Evolutionary conservation across 805 yeast genomes (phyloP).

Genomic region (Clavispora santaluciae): DNA sequence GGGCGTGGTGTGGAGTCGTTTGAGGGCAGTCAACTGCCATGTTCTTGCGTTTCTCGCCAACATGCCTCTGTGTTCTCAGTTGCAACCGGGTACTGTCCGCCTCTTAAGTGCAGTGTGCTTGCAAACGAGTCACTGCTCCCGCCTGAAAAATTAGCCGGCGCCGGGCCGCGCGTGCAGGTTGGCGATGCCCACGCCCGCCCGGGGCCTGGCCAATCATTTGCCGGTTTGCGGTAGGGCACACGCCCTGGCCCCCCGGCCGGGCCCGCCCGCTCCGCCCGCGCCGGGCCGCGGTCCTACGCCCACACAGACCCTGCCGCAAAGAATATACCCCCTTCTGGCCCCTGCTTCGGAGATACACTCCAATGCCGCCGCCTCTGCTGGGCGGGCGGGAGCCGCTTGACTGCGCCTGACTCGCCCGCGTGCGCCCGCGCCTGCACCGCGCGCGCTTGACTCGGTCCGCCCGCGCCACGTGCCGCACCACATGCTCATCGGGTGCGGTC

Average conservation of each 20-base stretch:
- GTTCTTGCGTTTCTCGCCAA: constrained; percentile 2
- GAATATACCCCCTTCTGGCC: no score
- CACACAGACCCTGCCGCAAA: no score
- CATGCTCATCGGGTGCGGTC: no score
- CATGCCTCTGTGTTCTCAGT: background rate
- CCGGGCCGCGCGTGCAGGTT: background rate
- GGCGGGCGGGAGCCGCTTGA: background rate
- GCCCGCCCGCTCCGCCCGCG: background rate
- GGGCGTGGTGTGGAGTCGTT: constrained; percentile 4
- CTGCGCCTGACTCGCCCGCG: background rate
- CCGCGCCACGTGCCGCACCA: no score
- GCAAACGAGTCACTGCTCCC: background rate
- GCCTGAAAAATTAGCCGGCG: constrained; percentile 1
- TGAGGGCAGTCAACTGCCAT: background rate
- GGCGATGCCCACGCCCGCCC: background rate
- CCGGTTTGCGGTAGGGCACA: background rate
- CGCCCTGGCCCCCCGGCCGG: background rate
- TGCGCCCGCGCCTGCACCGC: background rate
- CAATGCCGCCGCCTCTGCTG: no score
- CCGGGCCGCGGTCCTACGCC: background rate
- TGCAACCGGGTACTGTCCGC: background rate
- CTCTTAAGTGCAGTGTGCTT: background rate
- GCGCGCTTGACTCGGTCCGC: no score
- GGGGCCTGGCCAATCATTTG: background rate
- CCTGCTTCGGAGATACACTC: no score